Conservation (phyloP, 176 grass and related monocot genomes). For the Saccharum spontaneum region DNA sequence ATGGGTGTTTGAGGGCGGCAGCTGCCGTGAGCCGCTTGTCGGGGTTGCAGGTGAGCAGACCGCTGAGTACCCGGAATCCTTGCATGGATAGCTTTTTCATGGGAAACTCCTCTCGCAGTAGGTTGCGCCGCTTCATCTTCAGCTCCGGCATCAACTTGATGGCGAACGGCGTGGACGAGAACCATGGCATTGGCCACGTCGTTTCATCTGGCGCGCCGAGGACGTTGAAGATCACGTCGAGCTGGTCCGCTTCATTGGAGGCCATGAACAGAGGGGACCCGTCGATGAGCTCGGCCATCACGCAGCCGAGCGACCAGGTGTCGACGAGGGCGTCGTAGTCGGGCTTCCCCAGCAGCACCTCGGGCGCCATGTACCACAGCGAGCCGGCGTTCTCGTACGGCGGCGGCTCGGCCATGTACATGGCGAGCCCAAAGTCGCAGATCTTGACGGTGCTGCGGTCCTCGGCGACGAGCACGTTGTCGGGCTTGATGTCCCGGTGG, state of each 20-base stretch:
- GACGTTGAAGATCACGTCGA: slow-evolving; percentile 8
- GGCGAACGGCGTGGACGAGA: not conserved
- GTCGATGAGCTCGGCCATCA: slow-evolving; percentile 47
- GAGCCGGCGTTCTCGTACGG: slow-evolving; percentile 25
- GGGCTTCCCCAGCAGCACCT: slow-evolving; percentile 26
- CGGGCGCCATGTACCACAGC: slow-evolving; percentile 30
- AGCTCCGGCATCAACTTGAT: not conserved
- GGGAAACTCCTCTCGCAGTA: slow-evolving; percentile 20
- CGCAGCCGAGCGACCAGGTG: slow-evolving; percentile 44
- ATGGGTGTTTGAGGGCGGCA: slow-evolving; percentile 32
- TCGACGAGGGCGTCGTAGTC: slow-evolving; percentile 39
- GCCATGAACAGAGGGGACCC: not conserved
- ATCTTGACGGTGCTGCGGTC: slow-evolving; percentile 14
- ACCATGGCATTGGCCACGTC: slow-evolving; percentile 9
- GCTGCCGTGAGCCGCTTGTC: slow-evolving; percentile 36
- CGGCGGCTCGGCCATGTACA: not conserved
- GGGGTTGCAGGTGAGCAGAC: slow-evolving; percentile 33
- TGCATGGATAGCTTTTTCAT: not conserved
- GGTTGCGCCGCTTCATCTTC: not conserved
- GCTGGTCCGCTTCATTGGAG: not conserved
- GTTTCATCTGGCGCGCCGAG: not conserved
- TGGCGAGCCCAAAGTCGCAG: slow-evolving; percentile 42
- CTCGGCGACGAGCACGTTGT: slow-evolving; percentile 59
- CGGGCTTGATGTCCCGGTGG: slow-evolving; percentile 87
- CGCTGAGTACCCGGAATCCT: slow-evolving; percentile 29